These are phyloP conservation scores for Lanmaoa pseudosensibilis DNA, from an alignment of 768 basidiomycete genomes.

Conservation along the genomic window DNA sequence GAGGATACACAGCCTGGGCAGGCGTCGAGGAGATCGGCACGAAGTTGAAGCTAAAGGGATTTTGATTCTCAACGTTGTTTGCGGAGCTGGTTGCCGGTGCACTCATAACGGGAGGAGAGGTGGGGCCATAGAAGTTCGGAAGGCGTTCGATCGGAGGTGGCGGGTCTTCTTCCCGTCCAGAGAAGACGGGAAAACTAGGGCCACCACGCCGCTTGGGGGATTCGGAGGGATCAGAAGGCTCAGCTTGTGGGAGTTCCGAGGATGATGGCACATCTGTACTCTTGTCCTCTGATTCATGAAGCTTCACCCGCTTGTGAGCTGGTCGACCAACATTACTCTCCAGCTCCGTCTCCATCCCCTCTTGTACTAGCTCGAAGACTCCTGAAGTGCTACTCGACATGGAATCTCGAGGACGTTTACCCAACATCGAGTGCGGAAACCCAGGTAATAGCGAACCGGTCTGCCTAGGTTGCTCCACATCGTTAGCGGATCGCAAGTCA, in stretches of 20 bases:
- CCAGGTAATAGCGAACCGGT: conserved; percentile 33
- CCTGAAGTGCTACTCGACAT: conserved; percentile 43
- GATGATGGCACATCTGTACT: conserved; percentile 13
- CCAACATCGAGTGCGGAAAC: conserved; percentile 49
- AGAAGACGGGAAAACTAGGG: conserved; percentile 50
- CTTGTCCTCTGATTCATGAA: conserved; percentile 29
- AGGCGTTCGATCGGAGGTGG: conserved; percentile 53
- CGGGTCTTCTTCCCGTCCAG: conserved; percentile 42
- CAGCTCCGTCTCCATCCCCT: conserved; percentile 40
- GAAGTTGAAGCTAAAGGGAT: conserved; percentile 54
- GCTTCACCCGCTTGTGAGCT: conserved; percentile 53
- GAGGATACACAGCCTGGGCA: conserved; percentile 40
- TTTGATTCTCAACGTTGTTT: conserved; percentile 52
- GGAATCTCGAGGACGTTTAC: conserved; percentile 65
- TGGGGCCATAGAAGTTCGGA: conserved; percentile 49
- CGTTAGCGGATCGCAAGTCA: conserved; percentile 8
- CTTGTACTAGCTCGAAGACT: conserved; percentile 43
- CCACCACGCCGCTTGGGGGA: conserved; percentile 28
- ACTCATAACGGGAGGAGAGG: conserved; percentile 40
- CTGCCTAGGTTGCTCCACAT: conserved; percentile 14
- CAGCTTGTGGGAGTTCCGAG: conserved; percentile 14
- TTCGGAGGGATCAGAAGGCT: conserved; percentile 15
- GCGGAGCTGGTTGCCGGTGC: conserved; percentile 46
- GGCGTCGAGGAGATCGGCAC: conserved; percentile 54
- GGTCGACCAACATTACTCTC: conserved; percentile 43